Base-by-base conservation (phyloP, 495 filamentous ascomycete genomes). In the Jackrogersella multiformis region DNA sequence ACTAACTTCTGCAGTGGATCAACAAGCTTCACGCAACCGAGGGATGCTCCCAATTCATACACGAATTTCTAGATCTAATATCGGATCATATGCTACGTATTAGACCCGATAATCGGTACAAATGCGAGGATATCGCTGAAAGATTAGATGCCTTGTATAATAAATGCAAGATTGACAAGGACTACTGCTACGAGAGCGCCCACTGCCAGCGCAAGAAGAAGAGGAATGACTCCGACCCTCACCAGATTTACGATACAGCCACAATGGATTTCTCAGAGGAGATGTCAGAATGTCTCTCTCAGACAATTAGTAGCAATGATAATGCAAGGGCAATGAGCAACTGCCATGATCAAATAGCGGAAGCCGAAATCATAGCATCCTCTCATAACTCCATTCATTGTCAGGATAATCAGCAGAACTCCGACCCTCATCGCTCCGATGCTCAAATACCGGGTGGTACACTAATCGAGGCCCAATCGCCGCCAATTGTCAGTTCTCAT, bases 41-140 rank as follows among this genome's bases (percentile, higher is more conserved):
- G 23, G 48, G 58, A 10, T 62, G 56, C 32, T 68, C 68, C 0
- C 9, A 42, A 15, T 72, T 68, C 18, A 18, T 72, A 4, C 56
- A 61, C 44, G 60, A 72, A 5, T 68, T 72, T 34, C 9, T 72
- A 26, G 59, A 64, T 44, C 41, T 68, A 3, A 65, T 72, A 18
- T 60, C 64, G 6, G 35, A 56, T 0, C 5, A 61, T 18, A 64
- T 72, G 64, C 55, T 72, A 2, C 46, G 57, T 21, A 52, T 61
- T 23, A 5, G 57, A 32, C 20, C 20, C n/a, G 45, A 41, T 0
- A 23, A 61, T 2, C 57, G 57, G 2, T 9, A 3, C 15, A 13
- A 52, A 13, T 51, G 45, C 16, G 24, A 51, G 42, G 21, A 51
- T 21, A 41, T 61, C 18, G 8, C 42, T 7, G 10, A 32, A 1